These are phyloP conservation scores for Calonectria hongkongensis DNA, from an alignment of 2,329 filamentous ascomycete species.

Conservation along the genomic window DNA sequence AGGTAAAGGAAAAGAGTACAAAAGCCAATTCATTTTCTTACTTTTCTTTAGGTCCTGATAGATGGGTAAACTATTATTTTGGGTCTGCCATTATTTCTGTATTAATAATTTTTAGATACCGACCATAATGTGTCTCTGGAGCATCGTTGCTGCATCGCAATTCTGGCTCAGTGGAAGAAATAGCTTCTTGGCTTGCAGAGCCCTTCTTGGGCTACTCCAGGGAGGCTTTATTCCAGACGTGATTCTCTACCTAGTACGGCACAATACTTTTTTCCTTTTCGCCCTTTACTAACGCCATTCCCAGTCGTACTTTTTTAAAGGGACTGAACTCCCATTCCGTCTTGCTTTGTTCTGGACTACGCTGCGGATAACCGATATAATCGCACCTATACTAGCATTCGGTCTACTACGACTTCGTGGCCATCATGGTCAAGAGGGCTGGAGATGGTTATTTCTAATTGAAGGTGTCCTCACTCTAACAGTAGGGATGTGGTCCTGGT, in stretches of 20 bases:
- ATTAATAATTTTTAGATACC: constrained; percentile 64
- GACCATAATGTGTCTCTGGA: constrained; percentile 74
- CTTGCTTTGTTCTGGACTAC: constrained; percentile 46
- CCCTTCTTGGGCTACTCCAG: constrained; percentile 64
- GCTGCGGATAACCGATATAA: constrained; percentile 39
- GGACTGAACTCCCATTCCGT: constrained; percentile 41
- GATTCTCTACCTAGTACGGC: constrained; percentile 42
- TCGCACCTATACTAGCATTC: constrained; percentile 51
- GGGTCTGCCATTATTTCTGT: background rate
- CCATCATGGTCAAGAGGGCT: constrained; percentile 49
- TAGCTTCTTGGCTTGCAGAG: constrained; percentile 63
- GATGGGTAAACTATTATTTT: constrained; percentile 62
- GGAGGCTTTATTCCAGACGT: constrained; percentile 69
- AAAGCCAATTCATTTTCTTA: background rate
- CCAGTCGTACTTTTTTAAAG: constrained; percentile 63
- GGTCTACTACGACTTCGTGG: constrained; percentile 52
- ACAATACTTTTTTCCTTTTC: constrained; percentile 50
- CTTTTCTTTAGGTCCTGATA: constrained; percentile 66
- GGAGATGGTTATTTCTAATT: constrained; percentile 67
- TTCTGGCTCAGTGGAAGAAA: constrained; percentile 62
- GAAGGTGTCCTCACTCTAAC: constrained; percentile 55
- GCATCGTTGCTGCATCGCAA: constrained; percentile 70
- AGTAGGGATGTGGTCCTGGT: constrained; percentile 49
- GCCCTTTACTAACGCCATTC: background rate
- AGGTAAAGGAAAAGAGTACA: background rate